Evolutionary conservation across 2,329 filamentous ascomycete genomes (phyloP).

Genomic region (Alternaria sp.): DNA sequence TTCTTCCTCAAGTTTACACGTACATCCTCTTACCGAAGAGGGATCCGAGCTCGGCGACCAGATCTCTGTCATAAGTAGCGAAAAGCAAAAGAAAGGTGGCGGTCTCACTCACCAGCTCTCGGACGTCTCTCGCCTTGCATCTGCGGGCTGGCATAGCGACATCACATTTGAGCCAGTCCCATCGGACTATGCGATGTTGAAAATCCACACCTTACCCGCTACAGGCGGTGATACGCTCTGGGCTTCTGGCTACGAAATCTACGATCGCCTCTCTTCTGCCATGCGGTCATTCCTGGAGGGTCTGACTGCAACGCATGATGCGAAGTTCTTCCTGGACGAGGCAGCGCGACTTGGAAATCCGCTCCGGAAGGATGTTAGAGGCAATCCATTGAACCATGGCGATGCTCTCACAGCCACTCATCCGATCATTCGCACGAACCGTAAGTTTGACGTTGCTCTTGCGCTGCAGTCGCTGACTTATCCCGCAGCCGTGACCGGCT

Average conservation of each 20-base stretch:
- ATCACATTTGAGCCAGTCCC: constrained; percentile 51
- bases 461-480: not conserved
- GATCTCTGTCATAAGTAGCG: constrained; percentile 49
- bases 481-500: constrained; percentile 62
- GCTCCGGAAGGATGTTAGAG: constrained; percentile 41
- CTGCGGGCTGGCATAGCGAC: constrained; percentile 60
- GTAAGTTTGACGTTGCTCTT: constrained; percentile 11
- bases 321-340: constrained; percentile 39
- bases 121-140: constrained; percentile 47
- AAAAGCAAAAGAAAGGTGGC: constrained; percentile 40
- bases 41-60: constrained; percentile 50
- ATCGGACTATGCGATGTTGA: constrained; percentile 49
- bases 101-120: constrained; percentile 53
- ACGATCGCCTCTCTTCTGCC: constrained; percentile 57
- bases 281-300: constrained; percentile 57
- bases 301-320: constrained; percentile 54
- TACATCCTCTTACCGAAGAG: constrained; percentile 53
- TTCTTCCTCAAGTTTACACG: constrained; percentile 33
- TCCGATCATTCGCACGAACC: constrained; percentile 68
- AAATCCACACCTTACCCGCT: constrained; percentile 42
- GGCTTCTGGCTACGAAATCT: constrained; percentile 53
- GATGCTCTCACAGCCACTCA: constrained; percentile 59
- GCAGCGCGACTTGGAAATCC: constrained; percentile 35
- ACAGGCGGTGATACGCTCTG: constrained; percentile 47
- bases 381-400: constrained; percentile 63